Conservation (phyloP, 345 rosid species). For the Carallia pectinifolia region DNA sequence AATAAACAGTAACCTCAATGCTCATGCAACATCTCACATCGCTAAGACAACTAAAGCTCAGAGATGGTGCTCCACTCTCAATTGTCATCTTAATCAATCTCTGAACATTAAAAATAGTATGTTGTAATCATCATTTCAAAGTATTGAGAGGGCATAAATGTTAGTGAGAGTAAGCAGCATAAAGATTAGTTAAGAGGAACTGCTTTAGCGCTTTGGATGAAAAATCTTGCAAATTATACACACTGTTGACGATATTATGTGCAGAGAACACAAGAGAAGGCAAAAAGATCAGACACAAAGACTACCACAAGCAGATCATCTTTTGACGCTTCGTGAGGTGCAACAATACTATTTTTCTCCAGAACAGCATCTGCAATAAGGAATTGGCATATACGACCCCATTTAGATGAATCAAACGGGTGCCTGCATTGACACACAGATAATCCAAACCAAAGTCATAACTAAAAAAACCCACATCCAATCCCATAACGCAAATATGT, state of each 20-base stretch:
- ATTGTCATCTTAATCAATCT: background rate
- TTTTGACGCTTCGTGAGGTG: slow-evolving; percentile 75
- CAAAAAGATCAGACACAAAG: background rate
- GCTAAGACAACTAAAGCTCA: background rate
- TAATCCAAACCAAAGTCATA: background rate
- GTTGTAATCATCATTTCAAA: too few relatives aligned
- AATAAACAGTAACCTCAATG: background rate
- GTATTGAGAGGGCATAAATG: too few relatives aligned
- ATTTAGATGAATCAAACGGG: slow-evolving; percentile 90
- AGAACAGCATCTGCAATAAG: slow-evolving; percentile 54
- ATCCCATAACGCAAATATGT: background rate
- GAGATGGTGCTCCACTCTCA: too few relatives aligned
- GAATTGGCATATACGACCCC: slow-evolving; percentile 79
- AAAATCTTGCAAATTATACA: background rate
- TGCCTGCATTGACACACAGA: slow-evolving; percentile 48
- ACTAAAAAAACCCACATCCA: slow-evolving; percentile 9
- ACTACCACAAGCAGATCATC: slow-evolving; percentile 90
- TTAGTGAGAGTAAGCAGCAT: too few relatives aligned
- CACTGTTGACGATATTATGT: background rate
- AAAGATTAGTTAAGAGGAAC: background rate
- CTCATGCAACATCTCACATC: background rate
- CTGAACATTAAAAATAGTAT: too few relatives aligned
- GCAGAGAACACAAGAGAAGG: too few relatives aligned
- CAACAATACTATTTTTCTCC: slow-evolving; percentile 53
- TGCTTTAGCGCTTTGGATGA: background rate